Percentiles rank a stretch among this genome's conserved stretches.
Conservation (phyloP, 345 rosid species). For the Corchorus capsularis region DNA sequence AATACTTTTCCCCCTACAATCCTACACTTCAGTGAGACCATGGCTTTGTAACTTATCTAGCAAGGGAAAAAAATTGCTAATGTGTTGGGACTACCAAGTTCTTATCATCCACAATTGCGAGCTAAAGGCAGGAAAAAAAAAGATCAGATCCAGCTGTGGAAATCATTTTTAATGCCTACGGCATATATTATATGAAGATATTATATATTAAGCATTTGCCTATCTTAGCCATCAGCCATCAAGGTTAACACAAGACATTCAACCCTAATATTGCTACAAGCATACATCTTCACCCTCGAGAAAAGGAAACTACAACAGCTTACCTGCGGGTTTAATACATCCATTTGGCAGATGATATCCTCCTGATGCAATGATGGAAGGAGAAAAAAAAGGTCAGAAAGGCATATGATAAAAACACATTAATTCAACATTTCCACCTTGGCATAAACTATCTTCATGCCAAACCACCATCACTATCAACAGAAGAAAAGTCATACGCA, state of each 20-base stretch:
- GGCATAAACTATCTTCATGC: not conserved
- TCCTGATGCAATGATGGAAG: slow-evolving; percentile 48
- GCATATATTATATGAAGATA: not conserved
- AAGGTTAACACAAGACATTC: not conserved
- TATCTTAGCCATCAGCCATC: not conserved
- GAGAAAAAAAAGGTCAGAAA: slow-evolving; percentile 8
- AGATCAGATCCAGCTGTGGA: not conserved
- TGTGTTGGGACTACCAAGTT: not conserved
- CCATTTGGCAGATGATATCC: slow-evolving; percentile 59
- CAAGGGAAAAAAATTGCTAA: not conserved
- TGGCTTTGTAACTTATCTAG: not conserved
- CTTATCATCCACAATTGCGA: not conserved
- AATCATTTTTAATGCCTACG: not conserved
- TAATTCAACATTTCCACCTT: not conserved
- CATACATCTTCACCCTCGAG: not conserved
- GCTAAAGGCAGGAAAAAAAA: not conserved
- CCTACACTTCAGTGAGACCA: not conserved
- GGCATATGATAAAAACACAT: slow-evolving; percentile 6
- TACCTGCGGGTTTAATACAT: slow-evolving; percentile 93
- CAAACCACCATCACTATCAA: not conserved
- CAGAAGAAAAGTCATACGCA: not conserved
- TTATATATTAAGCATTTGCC: not conserved
- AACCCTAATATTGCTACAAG: not conserved
- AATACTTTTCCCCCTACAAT: not conserved
- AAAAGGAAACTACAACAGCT: slow-evolving; percentile 19